Evolutionary conservation across 208 protist genomes (phyloP), one percentile per base, ranked within the genome.

Genomic region (Jaenimonas drosophilae): DNA sequence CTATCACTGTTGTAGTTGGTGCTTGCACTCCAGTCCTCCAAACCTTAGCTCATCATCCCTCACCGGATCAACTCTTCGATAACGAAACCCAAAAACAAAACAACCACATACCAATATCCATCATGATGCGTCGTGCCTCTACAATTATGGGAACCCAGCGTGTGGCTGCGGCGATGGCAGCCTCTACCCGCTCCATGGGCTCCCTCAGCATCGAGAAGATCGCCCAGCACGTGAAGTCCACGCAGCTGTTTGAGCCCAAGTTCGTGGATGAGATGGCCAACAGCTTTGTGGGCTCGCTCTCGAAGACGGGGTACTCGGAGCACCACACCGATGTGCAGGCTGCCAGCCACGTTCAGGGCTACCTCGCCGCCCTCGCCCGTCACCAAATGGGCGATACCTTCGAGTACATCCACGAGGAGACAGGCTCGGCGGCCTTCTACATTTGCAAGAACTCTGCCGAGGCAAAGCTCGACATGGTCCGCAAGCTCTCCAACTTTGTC

Each of bases 321-420:
- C 59, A 60, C 54, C 78, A 76, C 54, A 68, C 50, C 11, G 58
- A 58, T n/a, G 63, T 56, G 25, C 68, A 88, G 25, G 53, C 78
- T 12, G 44, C 55, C 14, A 21, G 33, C 16, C 76, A 88, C 49
- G 70, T 83, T 31, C 52, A 79, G 48, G 78, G 72, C 32, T 50
- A 76, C 31, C 59, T 91, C 31, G 73, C 70, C 25, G 82, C 82
- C 4, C 63, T 78, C 37, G 74, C 76, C 1, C 65, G 64, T 46
- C 38, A 50, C 17, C 30, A 52, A 31, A 46, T 70, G 31, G 82
- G 77, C 29, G 67, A 82, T 57, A 42, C 63, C 34, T 76, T 80
- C 62, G 52, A 77, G 57, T 79, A 84, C 71, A 50, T 70, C 23
- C 70, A 83, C 59, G n/a, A n/a, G n/a, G 72, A 84, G 49, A 50